Evolutionary conservation across 1,284 basidiomycete species (phyloP), one percentile per base, ranked within the genome.

Genomic region (Heterobasidion irregulare): DNA sequence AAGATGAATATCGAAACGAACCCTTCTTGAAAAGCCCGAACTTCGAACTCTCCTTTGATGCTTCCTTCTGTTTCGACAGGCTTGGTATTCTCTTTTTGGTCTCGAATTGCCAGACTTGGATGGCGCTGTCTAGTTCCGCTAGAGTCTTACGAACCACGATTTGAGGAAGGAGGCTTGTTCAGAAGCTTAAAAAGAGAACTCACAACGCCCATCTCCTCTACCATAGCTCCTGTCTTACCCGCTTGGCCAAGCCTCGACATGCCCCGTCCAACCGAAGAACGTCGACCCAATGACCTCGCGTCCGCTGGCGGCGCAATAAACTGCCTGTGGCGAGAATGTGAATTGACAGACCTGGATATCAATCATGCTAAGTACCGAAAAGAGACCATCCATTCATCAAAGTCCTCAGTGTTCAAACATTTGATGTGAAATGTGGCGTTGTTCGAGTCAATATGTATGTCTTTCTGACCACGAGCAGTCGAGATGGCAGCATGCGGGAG

Each of bases 391-490:
- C 89, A 92, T 48, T 66, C 72, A 53, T 82, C 72, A 61, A 90
- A 93, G 63, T 93, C 90, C 8, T 82, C 79, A 16, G 69, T 70
- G 53, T 74, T 82, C 26, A 89, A 69, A 64, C 87, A 89, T 67
- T 86, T 88, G 58, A 89, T 79, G 66, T 91, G 89, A 65, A 90
- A 92, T 1, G 87, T 91, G 32, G 84, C 82, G 53, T 76, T 83
- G 61, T 75, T 80, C 1, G 86, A 83, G 64, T 93, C 90, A 51
- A 93, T 77, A 64, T 90, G 85, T 57, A 89, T 87, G 63, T 91
- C 84, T 65, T 78, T 84, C 56, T 84, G 78, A 6, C 83, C 83
- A 38, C 76, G 72, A 12, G 79, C 75, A 33, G 85, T 89, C 8
- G 86, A 84, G 57, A 93, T 83, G 15, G 87, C 87, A 26, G 90